Conservation (phyloP, 2,329 filamentous ascomycete genomes). For the Claviceps purpurea region DNA sequence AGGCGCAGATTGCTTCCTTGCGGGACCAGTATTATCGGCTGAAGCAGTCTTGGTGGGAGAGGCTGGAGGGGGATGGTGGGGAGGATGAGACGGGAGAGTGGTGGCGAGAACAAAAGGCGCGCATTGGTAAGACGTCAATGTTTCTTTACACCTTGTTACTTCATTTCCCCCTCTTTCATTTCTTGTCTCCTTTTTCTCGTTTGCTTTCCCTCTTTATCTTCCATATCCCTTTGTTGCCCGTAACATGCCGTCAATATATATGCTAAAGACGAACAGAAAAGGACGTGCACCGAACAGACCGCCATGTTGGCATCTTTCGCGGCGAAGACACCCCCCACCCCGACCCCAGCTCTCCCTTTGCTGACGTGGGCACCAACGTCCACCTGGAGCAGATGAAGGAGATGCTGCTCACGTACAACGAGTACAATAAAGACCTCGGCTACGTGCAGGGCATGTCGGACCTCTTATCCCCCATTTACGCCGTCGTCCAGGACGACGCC, state of each 20-base stretch:
- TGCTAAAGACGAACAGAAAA: conserved; percentile 55
- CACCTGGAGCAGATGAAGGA: conserved; percentile 99
- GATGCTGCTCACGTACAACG: conserved; percentile 96
- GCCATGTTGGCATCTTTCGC: conserved; percentile 85
- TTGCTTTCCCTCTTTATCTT: no score
- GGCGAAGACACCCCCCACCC: conserved; percentile 95
- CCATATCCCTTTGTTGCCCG: background rate
- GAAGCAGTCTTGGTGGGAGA: conserved; percentile 94
- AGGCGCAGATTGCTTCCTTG: conserved; percentile 68
- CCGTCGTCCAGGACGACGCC: conserved; percentile 93
- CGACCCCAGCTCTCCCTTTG: conserved; percentile 89
- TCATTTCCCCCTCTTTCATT: background rate
- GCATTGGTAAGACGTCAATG: conserved; percentile 60
- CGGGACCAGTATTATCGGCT: conserved; percentile 88
- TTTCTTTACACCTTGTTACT: background rate
- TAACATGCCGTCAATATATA: background rate
- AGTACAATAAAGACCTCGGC: conserved; percentile 88
- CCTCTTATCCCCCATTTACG: conserved; percentile 87
- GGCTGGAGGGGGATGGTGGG: conserved; percentile 68
- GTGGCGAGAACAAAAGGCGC: conserved; percentile 87
- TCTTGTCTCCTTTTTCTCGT: background rate
- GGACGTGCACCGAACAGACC: conserved; percentile 94
- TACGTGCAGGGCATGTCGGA: conserved; percentile 99
- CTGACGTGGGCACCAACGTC: conserved; percentile 84
- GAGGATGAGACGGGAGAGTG: conserved; percentile 77